phyloP scores from a whole-genome alignment of 495 filamentous ascomycete genomes.

The Xylaria sp. region DNA sequence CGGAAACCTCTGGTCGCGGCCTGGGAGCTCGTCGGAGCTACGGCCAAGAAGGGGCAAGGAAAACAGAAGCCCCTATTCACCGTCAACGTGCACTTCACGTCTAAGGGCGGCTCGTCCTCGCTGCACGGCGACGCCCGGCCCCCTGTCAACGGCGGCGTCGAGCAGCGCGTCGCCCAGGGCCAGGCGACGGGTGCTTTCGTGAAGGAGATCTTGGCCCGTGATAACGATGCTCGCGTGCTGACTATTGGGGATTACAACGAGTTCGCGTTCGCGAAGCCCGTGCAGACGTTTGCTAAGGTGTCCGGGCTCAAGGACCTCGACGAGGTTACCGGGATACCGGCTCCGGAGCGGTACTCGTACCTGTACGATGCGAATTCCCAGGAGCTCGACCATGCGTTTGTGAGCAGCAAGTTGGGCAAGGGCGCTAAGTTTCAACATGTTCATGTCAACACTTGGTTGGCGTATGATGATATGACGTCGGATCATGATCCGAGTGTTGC shows the following conservation, averaged over 20 bases:
- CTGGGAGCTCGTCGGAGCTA: conserved; percentile 56
- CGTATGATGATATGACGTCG: conserved; percentile 50
- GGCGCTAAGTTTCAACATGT: conserved; percentile 15
- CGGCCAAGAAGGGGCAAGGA: conserved; percentile 33
- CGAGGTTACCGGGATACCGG: conserved; percentile 49
- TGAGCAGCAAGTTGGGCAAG: conserved; percentile 50
- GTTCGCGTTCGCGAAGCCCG: conserved; percentile 61
- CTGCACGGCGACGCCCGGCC: conserved; percentile 64
- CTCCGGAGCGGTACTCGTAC: conserved; percentile 66
- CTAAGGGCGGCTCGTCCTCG: conserved; percentile 63
- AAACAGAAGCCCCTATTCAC: conserved; percentile 56
- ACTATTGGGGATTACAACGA: conserved; percentile 69
- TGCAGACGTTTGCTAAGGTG: conserved; percentile 50
- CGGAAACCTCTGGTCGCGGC: conserved; percentile 65
- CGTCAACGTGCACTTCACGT: conserved; percentile 65
- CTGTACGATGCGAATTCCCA: conserved; percentile 61
- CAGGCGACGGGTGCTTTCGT: conserved; percentile 54
- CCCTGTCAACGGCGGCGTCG: conserved; percentile 65
- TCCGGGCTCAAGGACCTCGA: conserved; percentile 62
- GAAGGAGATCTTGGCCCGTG: conserved; percentile 49
- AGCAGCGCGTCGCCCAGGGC: conserved; percentile 54
- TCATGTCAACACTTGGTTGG: conserved; percentile 60
- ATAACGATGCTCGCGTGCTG: conserved; percentile 54
- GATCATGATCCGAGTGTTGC: conserved; percentile 70
- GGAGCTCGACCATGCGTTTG: conserved; percentile 68